Evolutionary conservation across 2,329 filamentous ascomycete genomes (phyloP).

Genomic region (Aspergillus terreus): DNA sequence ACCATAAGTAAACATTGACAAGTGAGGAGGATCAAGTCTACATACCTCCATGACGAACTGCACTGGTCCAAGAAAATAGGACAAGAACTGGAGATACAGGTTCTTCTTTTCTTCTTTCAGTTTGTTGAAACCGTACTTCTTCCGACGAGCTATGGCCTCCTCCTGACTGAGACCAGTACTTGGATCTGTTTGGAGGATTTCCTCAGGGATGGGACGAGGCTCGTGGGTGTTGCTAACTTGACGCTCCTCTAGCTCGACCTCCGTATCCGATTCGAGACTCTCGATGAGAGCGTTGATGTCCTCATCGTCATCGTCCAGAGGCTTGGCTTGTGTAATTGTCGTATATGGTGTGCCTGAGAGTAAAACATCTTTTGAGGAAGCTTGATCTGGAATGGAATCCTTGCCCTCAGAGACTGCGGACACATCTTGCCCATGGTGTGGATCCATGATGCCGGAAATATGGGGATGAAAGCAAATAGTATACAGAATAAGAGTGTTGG

Average conservation of each 20-base stretch:
- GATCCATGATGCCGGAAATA: not conserved
- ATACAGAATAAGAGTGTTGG: not conserved
- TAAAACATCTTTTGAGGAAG: not conserved
- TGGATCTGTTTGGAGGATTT: conserved; percentile 73
- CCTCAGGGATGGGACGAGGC: conserved; percentile 63
- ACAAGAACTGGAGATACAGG: conserved; percentile 73
- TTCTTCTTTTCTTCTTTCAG: conserved; percentile 93
- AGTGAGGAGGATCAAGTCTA: not conserved
- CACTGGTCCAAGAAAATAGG: conserved; percentile 83
- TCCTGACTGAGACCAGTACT: conserved; percentile 66
- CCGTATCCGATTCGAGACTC: conserved; percentile 72
- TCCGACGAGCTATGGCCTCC: conserved; percentile 62
- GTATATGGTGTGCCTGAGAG: not conserved
- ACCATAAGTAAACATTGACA: conserved; percentile 1
- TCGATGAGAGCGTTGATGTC: conserved; percentile 84
- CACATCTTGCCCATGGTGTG: not conserved
- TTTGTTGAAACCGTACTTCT: conserved; percentile 78
- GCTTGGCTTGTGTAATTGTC: not conserved
- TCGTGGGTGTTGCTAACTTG: conserved; percentile 52
- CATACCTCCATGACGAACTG: conserved; percentile 90
- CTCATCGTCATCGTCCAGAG: conserved; percentile 68
- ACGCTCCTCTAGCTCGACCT: conserved; percentile 60
- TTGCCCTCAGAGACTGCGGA: not conserved
- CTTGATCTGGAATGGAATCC: not conserved
- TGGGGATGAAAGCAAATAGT: not conserved